Percentiles rank a stretch among this genome's conserved stretches.
These are phyloP conservation scores for Pichia nakasei DNA, from an alignment of 805 yeast genomes.

Conservation along the genomic window DNA sequence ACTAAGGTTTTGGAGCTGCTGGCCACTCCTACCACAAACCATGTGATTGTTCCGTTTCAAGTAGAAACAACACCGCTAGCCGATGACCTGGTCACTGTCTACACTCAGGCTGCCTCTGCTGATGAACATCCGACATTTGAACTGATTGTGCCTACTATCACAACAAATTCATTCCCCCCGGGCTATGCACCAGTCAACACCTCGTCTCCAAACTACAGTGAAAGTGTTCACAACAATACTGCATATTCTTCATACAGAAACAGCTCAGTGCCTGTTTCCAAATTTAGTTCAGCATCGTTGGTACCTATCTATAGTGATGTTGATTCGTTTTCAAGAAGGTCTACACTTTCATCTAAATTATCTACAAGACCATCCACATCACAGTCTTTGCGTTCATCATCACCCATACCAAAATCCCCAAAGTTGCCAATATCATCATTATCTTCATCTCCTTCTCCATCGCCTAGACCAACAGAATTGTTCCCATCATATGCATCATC, in stretches of 20 bases:
- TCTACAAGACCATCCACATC: background rate
- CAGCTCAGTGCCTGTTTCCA: background rate
- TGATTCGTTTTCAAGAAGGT: too few species aligned
- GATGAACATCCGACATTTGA: conserved; percentile 3
- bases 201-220: background rate
- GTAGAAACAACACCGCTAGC: too few species aligned
- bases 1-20: background rate
- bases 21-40: background rate
- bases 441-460: background rate
- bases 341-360: too few species aligned
- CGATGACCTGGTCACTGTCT: conserved; percentile 4
- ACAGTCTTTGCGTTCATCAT: background rate
- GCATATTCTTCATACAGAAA: background rate
- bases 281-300: background rate
- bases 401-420: background rate
- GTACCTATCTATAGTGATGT: background rate
- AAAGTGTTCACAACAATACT: background rate
- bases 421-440: too few species aligned
- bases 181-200: background rate
- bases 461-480: background rate
- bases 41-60: too few species aligned
- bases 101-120: conserved; percentile 5
- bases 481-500: background rate
- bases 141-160: conserved; percentile 11
- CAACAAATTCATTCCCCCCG: conserved; percentile 13